phyloP scores from a whole-genome alignment of 1,284 basidiomycete species.

The Coriolopsis trogii region DNA sequence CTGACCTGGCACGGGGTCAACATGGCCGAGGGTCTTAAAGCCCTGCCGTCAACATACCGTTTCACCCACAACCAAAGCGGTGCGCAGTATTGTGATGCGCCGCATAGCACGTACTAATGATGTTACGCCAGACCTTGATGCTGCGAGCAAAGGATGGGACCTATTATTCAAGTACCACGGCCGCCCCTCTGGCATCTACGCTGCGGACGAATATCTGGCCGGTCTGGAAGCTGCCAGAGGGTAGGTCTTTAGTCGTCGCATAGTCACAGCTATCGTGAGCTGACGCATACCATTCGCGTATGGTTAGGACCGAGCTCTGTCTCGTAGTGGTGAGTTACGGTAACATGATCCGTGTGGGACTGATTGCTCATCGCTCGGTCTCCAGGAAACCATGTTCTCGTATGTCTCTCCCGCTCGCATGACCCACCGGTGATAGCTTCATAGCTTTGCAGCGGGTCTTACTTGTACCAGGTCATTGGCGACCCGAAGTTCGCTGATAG shows the following conservation, averaged over 20 bases:
- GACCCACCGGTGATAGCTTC: background rate
- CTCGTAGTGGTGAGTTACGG: conserved; percentile 59
- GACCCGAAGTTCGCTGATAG: conserved; percentile 58
- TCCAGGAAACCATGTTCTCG: conserved; percentile 65
- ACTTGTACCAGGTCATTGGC: conserved; percentile 59
- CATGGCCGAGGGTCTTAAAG: conserved; percentile 62
- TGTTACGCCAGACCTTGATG: conserved; percentile 46
- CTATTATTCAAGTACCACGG: conserved; percentile 63
- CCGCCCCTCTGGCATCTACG: conserved; percentile 59
- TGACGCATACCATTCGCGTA: too few species aligned
- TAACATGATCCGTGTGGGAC: too few species aligned
- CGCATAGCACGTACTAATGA: background rate
- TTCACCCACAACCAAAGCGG: conserved; percentile 61
- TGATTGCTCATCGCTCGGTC: too few species aligned
- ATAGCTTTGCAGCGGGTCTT: conserved; percentile 51
- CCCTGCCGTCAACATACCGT: conserved; percentile 54
- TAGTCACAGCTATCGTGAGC: background rate
- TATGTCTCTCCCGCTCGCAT: conserved; percentile 33
- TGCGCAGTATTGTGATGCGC: conserved; percentile 23
- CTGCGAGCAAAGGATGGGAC: conserved; percentile 57
- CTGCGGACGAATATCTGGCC: conserved; percentile 62
- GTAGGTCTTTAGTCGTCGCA: too few species aligned
- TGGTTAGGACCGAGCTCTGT: conserved; percentile 60
- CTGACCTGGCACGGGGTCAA: conserved; percentile 59
- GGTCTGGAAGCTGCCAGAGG: conserved; percentile 55